Percentiles rank a stretch among this genome's conserved stretches.
These are phyloP conservation scores for Fusarium virguliforme DNA, from an alignment of 2,329 filamentous ascomycete genomes.

Conservation along the genomic window DNA sequence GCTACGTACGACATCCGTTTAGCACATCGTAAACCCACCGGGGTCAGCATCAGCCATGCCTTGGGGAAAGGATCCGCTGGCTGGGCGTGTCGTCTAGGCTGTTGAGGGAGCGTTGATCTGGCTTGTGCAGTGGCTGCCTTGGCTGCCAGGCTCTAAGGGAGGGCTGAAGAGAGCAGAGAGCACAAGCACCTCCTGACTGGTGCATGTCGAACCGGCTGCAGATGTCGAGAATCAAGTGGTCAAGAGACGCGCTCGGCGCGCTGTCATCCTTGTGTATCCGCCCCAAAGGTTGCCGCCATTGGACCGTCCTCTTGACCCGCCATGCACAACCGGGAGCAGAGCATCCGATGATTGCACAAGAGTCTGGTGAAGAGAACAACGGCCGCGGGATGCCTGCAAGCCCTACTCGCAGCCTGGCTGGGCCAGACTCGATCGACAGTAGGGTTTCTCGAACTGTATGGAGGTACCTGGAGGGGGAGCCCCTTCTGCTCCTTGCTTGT, in stretches of 20 bases:
- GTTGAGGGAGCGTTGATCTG: constrained; percentile 8
- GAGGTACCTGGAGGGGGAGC: constrained; percentile 1
- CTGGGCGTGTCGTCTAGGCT: constrained; percentile 38
- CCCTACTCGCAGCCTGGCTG: constrained; percentile 23
- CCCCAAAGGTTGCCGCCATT: constrained; percentile 39
- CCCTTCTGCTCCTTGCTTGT: constrained; percentile 10
- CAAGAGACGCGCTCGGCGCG: constrained; percentile 48
- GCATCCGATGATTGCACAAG: constrained; percentile 27
- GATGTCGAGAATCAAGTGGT: constrained; percentile 39
- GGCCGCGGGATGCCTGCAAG: constrained; percentile 25
- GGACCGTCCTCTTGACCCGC: constrained; percentile 35
- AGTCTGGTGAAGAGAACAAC: constrained; percentile 25
- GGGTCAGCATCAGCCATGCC: constrained; percentile 35
- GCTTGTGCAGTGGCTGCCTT: constrained; percentile 6
- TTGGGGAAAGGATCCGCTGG: constrained; percentile 42
- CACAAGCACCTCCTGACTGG: constrained; percentile 37
- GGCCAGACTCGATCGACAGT: constrained; percentile 46
- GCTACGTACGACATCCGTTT: constrained; percentile 19
- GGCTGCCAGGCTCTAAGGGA: constrained; percentile 29
- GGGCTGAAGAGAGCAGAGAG: constrained; percentile 12
- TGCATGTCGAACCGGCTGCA: constrained; percentile 45
- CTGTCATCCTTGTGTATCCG: constrained; percentile 36
- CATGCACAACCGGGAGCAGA: constrained; percentile 32
- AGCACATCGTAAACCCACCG: constrained; percentile 43
- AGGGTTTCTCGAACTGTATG: constrained; percentile 37